Evolutionary conservation across 768 basidiomycete genomes (phyloP).

Genomic region (Collybia mongolica): DNA sequence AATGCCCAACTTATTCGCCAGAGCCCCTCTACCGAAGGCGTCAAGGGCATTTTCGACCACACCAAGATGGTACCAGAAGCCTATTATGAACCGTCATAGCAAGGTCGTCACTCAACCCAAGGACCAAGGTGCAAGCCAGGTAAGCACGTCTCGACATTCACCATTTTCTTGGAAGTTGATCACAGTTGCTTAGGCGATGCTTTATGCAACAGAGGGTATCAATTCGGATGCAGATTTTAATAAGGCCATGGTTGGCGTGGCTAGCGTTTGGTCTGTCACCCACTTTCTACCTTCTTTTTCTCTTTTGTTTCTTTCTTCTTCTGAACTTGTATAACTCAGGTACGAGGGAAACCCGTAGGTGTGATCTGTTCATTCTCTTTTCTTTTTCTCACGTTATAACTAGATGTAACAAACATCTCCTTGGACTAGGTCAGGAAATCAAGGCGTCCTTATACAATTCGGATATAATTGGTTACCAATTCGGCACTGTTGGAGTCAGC

Average conservation of each 20-base stretch:
- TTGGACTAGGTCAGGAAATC: slow-evolving; percentile 84
- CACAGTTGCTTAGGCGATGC: slow-evolving; percentile 72
- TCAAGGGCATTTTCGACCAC: slow-evolving; percentile 39
- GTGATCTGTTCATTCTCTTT: not conserved
- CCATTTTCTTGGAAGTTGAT: not conserved
- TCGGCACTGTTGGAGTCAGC: slow-evolving; percentile 96
- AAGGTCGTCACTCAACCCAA: slow-evolving; percentile 86
- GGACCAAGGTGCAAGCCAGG: slow-evolving; percentile 94
- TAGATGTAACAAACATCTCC: slow-evolving; percentile 94
- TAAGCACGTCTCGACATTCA: slow-evolving; percentile 19
- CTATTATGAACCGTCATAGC: slow-evolving; percentile 70
- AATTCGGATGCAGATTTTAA: slow-evolving; percentile 78
- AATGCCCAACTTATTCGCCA: slow-evolving; percentile 23
- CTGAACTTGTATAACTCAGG: slow-evolving; percentile 45
- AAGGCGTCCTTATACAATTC: slow-evolving; percentile 74
- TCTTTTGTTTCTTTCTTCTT: not conserved
- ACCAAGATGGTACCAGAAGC: slow-evolving; percentile 36
- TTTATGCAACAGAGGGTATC: slow-evolving; percentile 97
- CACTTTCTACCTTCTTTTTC: not conserved
- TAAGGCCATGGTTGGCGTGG: slow-evolving; percentile 97
- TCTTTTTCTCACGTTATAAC: slow-evolving; percentile 5
- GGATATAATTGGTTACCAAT: slow-evolving; percentile 91
- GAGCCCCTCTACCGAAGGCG: slow-evolving; percentile 19
- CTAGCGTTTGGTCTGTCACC: slow-evolving; percentile 83
- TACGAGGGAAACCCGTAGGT: slow-evolving; percentile 98